Conservation (phyloP, 257 asterid genomes). For the Rauvolfia tetraphylla region DNA sequence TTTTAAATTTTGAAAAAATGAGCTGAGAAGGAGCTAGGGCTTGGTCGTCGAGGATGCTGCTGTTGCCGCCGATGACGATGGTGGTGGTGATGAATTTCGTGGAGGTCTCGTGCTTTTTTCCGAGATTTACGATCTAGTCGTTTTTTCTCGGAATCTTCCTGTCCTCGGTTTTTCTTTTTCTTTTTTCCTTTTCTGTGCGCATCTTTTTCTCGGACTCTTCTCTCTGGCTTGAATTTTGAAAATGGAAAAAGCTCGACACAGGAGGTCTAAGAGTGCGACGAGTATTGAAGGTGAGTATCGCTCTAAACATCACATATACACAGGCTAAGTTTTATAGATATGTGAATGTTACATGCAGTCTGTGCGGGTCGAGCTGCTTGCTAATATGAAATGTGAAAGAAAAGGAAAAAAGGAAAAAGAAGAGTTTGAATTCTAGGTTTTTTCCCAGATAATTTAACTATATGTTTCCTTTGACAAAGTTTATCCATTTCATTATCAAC, state of each 20-base stretch:
- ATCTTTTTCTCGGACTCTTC: slow-evolving; percentile 12
- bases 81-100: slow-evolving; percentile 43
- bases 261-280: slow-evolving; percentile 73
- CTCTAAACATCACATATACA: not conserved
- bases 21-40: slow-evolving; percentile 37
- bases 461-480: not conserved
- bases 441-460: not conserved
- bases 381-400: not conserved
- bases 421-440: not conserved
- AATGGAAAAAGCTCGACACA: slow-evolving; percentile 83
- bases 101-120: slow-evolving; percentile 44
- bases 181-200: slow-evolving; percentile 22
- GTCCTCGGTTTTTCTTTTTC: slow-evolving; percentile 17
- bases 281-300: slow-evolving; percentile 57
- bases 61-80: not conserved
- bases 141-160: slow-evolving; percentile 33
- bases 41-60: not conserved
- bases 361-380: not conserved
- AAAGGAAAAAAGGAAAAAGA: no score
- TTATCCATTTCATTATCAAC: not conserved
- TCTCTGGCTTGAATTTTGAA: slow-evolving; percentile 37
- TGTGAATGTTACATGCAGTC: not conserved
- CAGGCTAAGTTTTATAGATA: not conserved
- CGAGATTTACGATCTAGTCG: slow-evolving; percentile 57
- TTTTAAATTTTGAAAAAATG: slow-evolving; percentile 13